Evolutionary conservation across 2,329 filamentous ascomycete species (phyloP), one percentile per base, ranked within the genome.

Genomic region (Aspergillus quadricinctus): DNA sequence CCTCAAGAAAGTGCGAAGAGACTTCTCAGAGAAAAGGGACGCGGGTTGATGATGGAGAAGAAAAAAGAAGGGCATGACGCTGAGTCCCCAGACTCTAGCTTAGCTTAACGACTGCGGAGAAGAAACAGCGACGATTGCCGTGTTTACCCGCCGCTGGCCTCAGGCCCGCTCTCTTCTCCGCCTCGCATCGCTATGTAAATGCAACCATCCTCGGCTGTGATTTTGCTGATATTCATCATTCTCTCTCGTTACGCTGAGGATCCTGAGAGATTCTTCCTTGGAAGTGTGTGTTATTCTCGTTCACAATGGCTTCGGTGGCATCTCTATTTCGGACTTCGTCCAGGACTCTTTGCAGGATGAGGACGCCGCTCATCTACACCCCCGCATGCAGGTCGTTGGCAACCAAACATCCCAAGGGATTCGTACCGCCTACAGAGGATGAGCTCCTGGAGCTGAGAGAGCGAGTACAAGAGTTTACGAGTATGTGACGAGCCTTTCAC

Each of bases 401-500:
- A 17, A 84, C 81, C 23, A 90, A 89, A 70, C 87, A 89, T 68
- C 85, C 87, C 3, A 78, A 79, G 54, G 81, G 81, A 63, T 89
- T 89, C 70, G 76, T 75, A 3, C 80, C 85, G 10, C 92, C 92
- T 0, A 81, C 88, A 0, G 77, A 83, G 48, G 81, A 86, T 56
- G 92, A 96, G 55, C 81, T 96, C 7, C 76, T 87, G 23, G 91
- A 96, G 76, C 80, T 96, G 57, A 85, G 92, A 56, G 90, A 92
- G 67, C 81, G 88, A 27, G 91, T 95, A 28, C 89, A 92, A 66
- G 92, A 97, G 56, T 99, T 99, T 68, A 87, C 90, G 23, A 77
- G 83, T 80, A 67, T 48, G 71, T 64, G 4, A 8, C 28, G 2
- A 6, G 14, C 4, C 14, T 9, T 17, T 5, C 3, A n/a, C 25